Evolutionary conservation across 2,329 filamentous ascomycete genomes (phyloP), one percentile per base, ranked within the genome.

Genomic region (Monosporascus cannonballus): DNA sequence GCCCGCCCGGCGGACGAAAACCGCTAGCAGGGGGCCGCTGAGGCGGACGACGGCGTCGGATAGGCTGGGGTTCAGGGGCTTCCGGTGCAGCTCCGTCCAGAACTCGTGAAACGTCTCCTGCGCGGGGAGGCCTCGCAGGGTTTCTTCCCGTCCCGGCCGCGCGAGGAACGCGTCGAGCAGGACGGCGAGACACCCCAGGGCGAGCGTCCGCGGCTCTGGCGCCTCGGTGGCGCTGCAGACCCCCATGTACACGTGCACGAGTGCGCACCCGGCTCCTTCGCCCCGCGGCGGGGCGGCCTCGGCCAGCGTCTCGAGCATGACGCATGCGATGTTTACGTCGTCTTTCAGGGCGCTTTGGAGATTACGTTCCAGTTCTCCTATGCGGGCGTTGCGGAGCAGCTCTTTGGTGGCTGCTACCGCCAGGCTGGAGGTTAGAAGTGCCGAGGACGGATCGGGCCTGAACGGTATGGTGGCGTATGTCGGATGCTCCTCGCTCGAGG

Each of bases 11-110:
- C 59, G 51, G 5, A 67, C 55, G 9, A 62, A 57, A 20, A 73
- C 61, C 0, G 72, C 71, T 37, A 75, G 59, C 14, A 81, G 64
- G 3, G 71, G 69, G 0, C 78, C 78, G 57, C 76, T 77, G 34
- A 69, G 64, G 49, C 75, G 70, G 53, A 81, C 67, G 20, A 79
- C 66, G 3, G 78, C 76, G 51, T 81, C 76, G 4, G 73, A 73
- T 8, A 83, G 69, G 18, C 71, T 69, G 4, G 79, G 77, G 57
- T 73, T 80, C 57, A 78, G 66, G 2, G 69, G 59, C 20, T 70
- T 70, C 3, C 60, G 55, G 2, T 68, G 63, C 9, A 77, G 59
- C 9, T 65, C 64, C 2, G 57, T 57, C 77, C 77, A 80, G 14
- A 80, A 61, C 11, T 61, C 53, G 3, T 64, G 56, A 27, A 81